phyloP scores from a whole-genome alignment of 371 early-diverging fungal genomes.

The Mortierella sp. region DNA sequence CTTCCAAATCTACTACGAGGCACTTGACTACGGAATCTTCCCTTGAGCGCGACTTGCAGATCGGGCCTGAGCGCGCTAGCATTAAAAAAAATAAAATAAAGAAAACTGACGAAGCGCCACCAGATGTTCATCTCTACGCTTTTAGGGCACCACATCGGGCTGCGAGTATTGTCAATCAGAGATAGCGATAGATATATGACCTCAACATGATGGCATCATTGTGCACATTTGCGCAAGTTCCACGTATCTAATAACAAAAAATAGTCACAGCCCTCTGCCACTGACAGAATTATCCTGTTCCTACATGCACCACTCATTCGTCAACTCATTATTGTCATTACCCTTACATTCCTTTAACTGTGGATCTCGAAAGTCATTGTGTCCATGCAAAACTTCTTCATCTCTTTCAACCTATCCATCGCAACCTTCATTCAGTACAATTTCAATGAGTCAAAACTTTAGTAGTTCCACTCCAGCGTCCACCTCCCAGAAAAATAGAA shows the following conservation, averaged over 20 bases:
- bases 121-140: neutral
- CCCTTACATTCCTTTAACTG: too few relatives aligned
- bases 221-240: neutral
- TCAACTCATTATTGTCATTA: too few relatives aligned
- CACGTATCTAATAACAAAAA: neutral
- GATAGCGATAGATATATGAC: neutral
- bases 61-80: neutral
- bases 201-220: neutral
- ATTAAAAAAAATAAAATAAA: neutral
- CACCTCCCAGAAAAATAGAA: neutral
- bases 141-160: too few relatives aligned
- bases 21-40: neutral
- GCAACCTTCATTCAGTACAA: neutral
- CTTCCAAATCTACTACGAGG: too few relatives aligned
- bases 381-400: neutral
- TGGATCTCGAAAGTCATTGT: too few relatives aligned
- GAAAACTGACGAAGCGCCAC: neutral
- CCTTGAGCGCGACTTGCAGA: constrained; percentile 3
- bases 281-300: too few relatives aligned
- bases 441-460: constrained; percentile 13
- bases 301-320: neutral
- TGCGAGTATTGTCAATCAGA: too few relatives aligned
- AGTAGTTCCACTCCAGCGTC: neutral
- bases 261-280: neutral
- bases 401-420: neutral